These are phyloP conservation scores for Phytopythium litorale DNA, from an alignment of 352 stramenopile species.

Conservation along the genomic window DNA sequence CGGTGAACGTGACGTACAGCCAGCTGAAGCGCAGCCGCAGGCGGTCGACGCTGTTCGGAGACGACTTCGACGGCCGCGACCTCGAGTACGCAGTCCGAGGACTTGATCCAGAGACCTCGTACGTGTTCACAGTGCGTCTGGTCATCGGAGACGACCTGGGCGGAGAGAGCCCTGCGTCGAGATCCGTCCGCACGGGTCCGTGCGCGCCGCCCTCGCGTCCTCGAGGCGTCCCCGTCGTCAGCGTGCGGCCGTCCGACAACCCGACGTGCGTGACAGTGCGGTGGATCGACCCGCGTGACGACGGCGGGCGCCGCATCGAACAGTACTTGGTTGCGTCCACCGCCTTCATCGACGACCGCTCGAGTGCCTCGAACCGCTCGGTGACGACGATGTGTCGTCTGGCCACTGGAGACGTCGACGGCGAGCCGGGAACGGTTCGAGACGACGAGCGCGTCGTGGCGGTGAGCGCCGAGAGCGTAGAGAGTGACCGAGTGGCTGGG, in stretches of 20 bases:
- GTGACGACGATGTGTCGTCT: neutral
- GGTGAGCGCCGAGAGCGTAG: slow-evolving; percentile 12
- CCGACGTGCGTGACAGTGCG: slow-evolving; percentile 37
- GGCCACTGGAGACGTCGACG: neutral
- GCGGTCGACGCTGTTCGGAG: slow-evolving; percentile 62
- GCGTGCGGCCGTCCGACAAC: neutral
- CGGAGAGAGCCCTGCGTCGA: slow-evolving; percentile 47
- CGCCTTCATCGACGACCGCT: neutral
- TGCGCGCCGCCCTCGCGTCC: slow-evolving; percentile 35
- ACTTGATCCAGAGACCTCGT: slow-evolving; percentile 50
- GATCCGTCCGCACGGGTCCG: slow-evolving; percentile 32
- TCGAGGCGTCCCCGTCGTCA: slow-evolving; percentile 33
- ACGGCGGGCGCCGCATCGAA: slow-evolving; percentile 45
- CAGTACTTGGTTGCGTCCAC: slow-evolving; percentile 31
- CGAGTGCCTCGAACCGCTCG: neutral
- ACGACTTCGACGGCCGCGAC: slow-evolving; percentile 76
- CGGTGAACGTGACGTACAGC: slow-evolving; percentile 52
- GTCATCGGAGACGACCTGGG: slow-evolving; percentile 52
- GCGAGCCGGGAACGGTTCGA: slow-evolving; percentile 5
- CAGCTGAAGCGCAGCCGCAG: slow-evolving; percentile 54
- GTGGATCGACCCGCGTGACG: slow-evolving; percentile 55
- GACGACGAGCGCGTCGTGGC: slow-evolving; percentile 28
- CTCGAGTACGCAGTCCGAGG: slow-evolving; percentile 55
- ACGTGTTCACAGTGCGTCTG: slow-evolving; percentile 70
- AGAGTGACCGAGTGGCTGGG: neutral